phyloP scores from a whole-genome alignment of 2,329 filamentous ascomycete species.

The Calonectria pseudoreteaudii region DNA sequence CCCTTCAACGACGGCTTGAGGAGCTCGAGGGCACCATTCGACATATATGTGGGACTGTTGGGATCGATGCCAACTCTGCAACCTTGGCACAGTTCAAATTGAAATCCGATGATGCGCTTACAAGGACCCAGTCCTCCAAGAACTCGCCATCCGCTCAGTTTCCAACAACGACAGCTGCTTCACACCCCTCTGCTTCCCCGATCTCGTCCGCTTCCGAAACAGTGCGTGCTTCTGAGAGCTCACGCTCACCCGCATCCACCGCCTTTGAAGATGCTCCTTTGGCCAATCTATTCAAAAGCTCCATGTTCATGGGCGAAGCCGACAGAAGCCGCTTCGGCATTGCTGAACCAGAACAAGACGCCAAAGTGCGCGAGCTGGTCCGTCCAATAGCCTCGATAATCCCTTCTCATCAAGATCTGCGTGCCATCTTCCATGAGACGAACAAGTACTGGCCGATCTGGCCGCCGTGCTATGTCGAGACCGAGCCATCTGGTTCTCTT shows the following conservation, averaged over 20 bases:
- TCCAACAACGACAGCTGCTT: neutral
- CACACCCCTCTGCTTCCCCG: neutral
- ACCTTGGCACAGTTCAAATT: neutral
- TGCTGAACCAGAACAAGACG: neutral
- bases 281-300: neutral
- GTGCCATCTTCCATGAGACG: neutral
- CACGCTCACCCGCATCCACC: neutral
- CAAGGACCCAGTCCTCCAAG: neutral
- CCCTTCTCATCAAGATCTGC: neutral
- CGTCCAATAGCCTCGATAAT: neutral
- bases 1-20: neutral
- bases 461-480: neutral
- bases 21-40: neutral
- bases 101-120: neutral
- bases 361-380: neutral
- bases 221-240: neutral
- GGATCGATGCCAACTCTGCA: neutral
- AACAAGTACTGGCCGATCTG: neutral
- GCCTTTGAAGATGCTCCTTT: neutral
- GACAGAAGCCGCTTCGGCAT: neutral
- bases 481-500: neutral
- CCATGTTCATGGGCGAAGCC: neutral
- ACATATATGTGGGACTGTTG: neutral
- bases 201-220: neutral
- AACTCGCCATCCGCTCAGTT: neutral